Percentiles rank a stretch among this genome's conserved stretches.
phyloP scores from a whole-genome alignment of 495 filamentous ascomycete species.

The Penicillium paxilli region DNA sequence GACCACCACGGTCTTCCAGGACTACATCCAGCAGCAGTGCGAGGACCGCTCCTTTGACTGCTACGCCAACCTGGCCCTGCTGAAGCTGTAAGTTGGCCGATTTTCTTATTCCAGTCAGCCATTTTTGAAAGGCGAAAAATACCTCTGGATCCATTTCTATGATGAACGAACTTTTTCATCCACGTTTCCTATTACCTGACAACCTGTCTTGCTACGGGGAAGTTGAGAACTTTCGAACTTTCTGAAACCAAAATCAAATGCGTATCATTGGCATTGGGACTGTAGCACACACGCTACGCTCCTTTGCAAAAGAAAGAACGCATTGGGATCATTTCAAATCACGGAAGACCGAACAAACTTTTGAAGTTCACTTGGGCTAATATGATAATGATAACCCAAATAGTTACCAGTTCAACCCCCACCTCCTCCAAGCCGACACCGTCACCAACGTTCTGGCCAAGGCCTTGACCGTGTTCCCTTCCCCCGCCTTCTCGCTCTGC shows the following conservation, averaged over 20 bases:
- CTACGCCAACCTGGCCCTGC: conserved; percentile 90
- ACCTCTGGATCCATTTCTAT: conserved; percentile 18
- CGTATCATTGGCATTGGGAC: conserved; percentile 11
- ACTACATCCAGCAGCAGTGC: conserved; percentile 93
- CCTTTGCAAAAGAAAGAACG: too few relatives aligned
- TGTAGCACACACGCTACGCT: background rate
- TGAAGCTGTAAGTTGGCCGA: conserved; percentile 88
- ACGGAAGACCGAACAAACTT: background rate
- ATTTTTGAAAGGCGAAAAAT: background rate
- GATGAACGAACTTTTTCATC: conserved; percentile 64
- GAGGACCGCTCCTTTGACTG: conserved; percentile 91
- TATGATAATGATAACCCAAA: conserved; percentile 3
- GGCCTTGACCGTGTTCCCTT: conserved; percentile 94
- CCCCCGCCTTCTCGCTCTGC: conserved; percentile 90
- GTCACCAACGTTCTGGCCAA: conserved; percentile 99
- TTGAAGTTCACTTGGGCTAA: conserved; percentile 4
- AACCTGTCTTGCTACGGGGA: conserved; percentile 28
- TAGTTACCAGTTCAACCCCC: conserved; percentile 99
- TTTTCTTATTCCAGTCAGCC: conserved; percentile 9
- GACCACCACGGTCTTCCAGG: conserved; percentile 89
- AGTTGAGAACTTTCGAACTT: conserved; percentile 37
- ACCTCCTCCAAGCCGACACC: conserved; percentile 93
- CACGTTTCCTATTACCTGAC: conserved; percentile 99
- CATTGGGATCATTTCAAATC: too few relatives aligned
- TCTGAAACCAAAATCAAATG: conserved; percentile 28